phyloP scores from a whole-genome alignment of 208 protist species.

The Acanthamoeba rhysodes region DNA sequence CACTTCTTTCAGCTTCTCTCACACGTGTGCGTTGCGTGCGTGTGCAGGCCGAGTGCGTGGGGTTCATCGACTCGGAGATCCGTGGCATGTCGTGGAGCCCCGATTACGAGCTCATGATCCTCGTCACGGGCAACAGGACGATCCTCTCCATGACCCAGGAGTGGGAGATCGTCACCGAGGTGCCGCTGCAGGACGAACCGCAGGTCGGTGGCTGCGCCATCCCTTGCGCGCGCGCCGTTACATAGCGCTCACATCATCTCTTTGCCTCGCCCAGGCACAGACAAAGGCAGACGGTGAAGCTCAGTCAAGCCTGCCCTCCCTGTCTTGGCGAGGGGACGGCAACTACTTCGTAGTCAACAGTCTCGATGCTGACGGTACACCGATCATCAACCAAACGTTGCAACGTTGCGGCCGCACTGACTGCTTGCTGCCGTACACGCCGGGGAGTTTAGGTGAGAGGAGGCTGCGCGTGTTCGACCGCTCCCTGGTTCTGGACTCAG shows the following conservation, averaged over 20 bases:
- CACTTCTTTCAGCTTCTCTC: background rate
- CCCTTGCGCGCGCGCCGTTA: background rate
- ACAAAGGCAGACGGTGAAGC: background rate
- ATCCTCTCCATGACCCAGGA: conserved; percentile 83
- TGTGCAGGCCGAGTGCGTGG: conserved; percentile 81
- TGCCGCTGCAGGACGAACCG: conserved; percentile 77
- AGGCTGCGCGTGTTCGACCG: conserved; percentile 79
- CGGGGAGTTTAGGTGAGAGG: background rate
- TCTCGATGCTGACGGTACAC: conserved; percentile 13
- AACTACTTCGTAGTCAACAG: conserved; percentile 82
- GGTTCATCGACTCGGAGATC: conserved; percentile 81
- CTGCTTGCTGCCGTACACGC: too few species aligned
- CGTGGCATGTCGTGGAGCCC: conserved; percentile 82
- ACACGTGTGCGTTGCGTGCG: background rate
- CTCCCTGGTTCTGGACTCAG: conserved; percentile 76
- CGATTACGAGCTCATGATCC: conserved; percentile 81
- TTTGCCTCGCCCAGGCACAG: background rate
- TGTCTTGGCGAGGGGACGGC: conserved; percentile 87
- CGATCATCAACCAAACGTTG: background rate
- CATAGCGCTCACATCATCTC: background rate
- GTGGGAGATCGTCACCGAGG: conserved; percentile 81
- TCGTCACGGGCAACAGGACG: conserved; percentile 77
- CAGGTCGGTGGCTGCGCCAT: background rate
- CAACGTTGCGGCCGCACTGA: too few species aligned
- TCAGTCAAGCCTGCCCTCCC: background rate